Percentiles rank a stretch among this genome's conserved stretches.
These are phyloP conservation scores for Stephanodiscus triporus DNA, from an alignment of 108 stramenopile genomes.

Conservation along the genomic window DNA sequence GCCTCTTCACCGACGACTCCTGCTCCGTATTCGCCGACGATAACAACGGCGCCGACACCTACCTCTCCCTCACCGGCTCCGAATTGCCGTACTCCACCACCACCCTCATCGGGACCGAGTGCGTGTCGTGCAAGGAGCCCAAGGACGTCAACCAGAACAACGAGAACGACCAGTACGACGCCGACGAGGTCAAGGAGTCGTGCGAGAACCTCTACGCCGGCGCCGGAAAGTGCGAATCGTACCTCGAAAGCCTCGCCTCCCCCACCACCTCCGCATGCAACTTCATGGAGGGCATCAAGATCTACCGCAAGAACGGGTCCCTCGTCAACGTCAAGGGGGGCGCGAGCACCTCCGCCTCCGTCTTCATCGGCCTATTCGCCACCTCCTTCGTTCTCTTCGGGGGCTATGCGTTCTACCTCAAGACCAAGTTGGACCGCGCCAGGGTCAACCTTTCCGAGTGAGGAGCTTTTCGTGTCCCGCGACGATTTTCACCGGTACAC, in stretches of 20 bases:
- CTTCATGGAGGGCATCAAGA: conserved; percentile 85
- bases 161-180: conserved; percentile 55
- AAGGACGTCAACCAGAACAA: conserved; percentile 34
- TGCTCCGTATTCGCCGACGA: conserved; percentile 68
- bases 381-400: conserved; percentile 80
- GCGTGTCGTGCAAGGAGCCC: conserved; percentile 70
- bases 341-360: conserved; percentile 63
- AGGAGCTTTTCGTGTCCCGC: too few relatives aligned
- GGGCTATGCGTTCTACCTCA: conserved; percentile 81
- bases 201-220: conserved; percentile 62
- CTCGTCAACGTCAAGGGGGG: conserved; percentile 13
- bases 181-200: conserved; percentile 59
- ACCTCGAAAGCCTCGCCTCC: conserved; percentile 22
- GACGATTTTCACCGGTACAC: too few relatives aligned
- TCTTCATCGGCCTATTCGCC: conserved; percentile 81
- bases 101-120: conserved; percentile 67
- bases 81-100: conserved; percentile 60
- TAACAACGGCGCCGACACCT: conserved; percentile 47
- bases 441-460: conserved; percentile 66
- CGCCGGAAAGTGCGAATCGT: conserved; percentile 81
- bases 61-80: conserved; percentile 45
- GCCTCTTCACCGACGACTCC: conserved; percentile 80
- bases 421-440: conserved; percentile 83
- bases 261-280: conserved; percentile 78
- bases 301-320: conserved; percentile 71